Conservation (phyloP, 169 alveolate species). For the Theileria equi region DNA sequence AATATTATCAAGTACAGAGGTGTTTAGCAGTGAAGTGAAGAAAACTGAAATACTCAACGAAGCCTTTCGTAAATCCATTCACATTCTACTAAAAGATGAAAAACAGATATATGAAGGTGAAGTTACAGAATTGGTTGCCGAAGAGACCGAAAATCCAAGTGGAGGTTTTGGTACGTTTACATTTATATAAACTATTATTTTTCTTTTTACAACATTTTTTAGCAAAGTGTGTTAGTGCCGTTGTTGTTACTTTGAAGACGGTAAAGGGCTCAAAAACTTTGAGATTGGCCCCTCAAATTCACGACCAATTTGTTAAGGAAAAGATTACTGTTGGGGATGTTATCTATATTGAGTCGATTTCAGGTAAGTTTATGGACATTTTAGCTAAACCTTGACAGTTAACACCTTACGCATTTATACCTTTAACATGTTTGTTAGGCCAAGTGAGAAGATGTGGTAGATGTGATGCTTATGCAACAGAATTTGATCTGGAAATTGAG, state of each 20-base stretch:
- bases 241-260: constrained; percentile 92
- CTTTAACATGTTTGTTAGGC: constrained; percentile 7
- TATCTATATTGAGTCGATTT: constrained; percentile 94
- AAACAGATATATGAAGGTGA: constrained; percentile 88
- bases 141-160: constrained; percentile 78
- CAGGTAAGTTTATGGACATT: constrained; percentile 92
- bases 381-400: too few relatives aligned
- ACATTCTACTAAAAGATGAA: constrained; percentile 96
- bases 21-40: constrained; percentile 97
- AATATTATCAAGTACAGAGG: constrained; percentile 99
- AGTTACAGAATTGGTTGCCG: constrained; percentile 73
- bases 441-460: constrained; percentile 97
- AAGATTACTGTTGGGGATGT: constrained; percentile 96
- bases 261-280: constrained; percentile 96
- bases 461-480: constrained; percentile 96
- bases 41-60: constrained; percentile 99
- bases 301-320: constrained; percentile 95
- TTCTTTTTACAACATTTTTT: constrained; percentile 33
- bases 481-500: constrained; percentile 98
- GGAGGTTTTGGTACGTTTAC: constrained; percentile 68
- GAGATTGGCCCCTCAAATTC: constrained; percentile 95
- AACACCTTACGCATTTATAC: neutral
- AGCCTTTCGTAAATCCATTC: constrained; percentile 98
- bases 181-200: neutral
- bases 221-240: constrained; percentile 90